Evolutionary conservation across 768 basidiomycete species (phyloP), one percentile per base, ranked within the genome.

Genomic region (Tricholoma matsutake): DNA sequence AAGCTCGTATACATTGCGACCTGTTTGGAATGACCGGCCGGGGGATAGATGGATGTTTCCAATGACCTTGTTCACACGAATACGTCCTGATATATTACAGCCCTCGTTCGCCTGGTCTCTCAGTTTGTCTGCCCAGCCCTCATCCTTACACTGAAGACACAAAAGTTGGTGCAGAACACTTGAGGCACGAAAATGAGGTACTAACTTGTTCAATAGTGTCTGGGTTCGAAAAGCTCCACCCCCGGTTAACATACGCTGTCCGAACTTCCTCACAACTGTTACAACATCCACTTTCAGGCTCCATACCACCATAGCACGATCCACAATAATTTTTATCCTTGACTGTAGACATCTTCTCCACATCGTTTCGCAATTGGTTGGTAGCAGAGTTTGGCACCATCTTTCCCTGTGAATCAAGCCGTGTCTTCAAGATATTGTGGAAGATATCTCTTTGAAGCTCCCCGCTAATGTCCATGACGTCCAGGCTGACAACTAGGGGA

Each of bases 401-500:
- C 4, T 69, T 68, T 2, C 94, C 93, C 3, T 76, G 64, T 18
- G 77, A 70, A 62, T 87, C 82, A 31, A 98, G 76, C 13, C 97
- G 86, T 11, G 85, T 88, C 73, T 98, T 98, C 59, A 88, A 68
- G 58, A 98, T 83, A 68, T 93, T 94, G 73, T 98, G 96, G 7
- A 94, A 84, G 54, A 98, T 72, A 69, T 98, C 94, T 61, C 89
- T 83, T 72, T 98, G 96, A 29, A 90, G 86, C 79, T 98, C 97
- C 28, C 97, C 97, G 61, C 91, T 93, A 61, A 99, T 97, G 70
- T 99, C 97, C 92, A 98, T 96, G 56, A 98, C 87, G 74, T 99
- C 97, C 57, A 98, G 77, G 71, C 93, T 96, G 57, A 99, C 83
- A 52, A 99, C 96, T 99, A 68, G 39, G 29, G 32, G 16, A 28